These are phyloP conservation scores for Penicillium expansum DNA, from an alignment of 2,329 filamentous ascomycete genomes.

Conservation along the genomic window DNA sequence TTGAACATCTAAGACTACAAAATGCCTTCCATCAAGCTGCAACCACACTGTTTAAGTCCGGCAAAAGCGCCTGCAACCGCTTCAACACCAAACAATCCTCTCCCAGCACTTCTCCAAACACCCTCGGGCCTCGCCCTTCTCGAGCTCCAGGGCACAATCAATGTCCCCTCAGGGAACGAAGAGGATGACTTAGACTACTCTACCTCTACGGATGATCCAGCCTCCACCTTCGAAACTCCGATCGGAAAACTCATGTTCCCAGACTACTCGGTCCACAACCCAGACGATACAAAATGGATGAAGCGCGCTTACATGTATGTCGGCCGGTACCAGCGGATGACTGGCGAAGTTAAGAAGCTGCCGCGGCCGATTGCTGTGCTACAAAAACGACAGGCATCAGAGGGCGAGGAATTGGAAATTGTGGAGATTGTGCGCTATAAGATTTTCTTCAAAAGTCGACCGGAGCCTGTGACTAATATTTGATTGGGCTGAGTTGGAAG, in stretches of 20 bases:
- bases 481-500: constrained; percentile 16
- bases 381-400: constrained; percentile 50
- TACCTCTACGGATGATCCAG: constrained; percentile 8
- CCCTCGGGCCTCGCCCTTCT: constrained; percentile 85
- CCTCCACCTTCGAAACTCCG: constrained; percentile 43
- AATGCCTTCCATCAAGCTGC: constrained; percentile 45
- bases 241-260: constrained; percentile 78
- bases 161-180: constrained; percentile 56
- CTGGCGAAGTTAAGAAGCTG: constrained; percentile 86
- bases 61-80: background rate
- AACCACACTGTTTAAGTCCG: constrained; percentile 24
- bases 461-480: constrained; percentile 70
- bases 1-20: background rate
- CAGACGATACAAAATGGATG: constrained; percentile 72
- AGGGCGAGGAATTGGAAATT: constrained; percentile 62
- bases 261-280: constrained; percentile 59
- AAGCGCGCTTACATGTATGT: constrained; percentile 85
- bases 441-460: constrained; percentile 76
- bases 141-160: constrained; percentile 89
- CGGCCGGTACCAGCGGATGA: constrained; percentile 82
- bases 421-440: constrained; percentile 86
- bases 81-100: constrained; percentile 49
- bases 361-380: constrained; percentile 76
- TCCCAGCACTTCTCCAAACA: constrained; percentile 82
- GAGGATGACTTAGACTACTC: constrained; percentile 29